Evolutionary conservation across 2,329 filamentous ascomycete genomes (phyloP).

Genomic region (Torrubiella hemipterigena): DNA sequence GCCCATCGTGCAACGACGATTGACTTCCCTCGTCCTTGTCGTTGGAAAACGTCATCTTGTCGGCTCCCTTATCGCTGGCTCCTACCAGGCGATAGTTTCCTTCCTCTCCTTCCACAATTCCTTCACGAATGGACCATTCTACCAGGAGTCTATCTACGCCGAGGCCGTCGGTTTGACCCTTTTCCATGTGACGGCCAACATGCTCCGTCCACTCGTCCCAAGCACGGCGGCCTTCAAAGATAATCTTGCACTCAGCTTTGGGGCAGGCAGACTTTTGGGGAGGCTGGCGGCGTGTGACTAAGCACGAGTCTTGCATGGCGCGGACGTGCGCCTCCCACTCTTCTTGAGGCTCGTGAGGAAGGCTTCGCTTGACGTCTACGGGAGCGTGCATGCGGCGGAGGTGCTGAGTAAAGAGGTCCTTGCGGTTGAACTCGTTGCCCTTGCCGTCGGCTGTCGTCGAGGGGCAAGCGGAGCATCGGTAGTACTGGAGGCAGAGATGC

Average conservation of each 20-base stretch:
- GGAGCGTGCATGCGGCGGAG: conserved; percentile 86
- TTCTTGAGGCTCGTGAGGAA: conserved; percentile 44
- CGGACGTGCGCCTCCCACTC: conserved; percentile 56
- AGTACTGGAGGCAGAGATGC: conserved; percentile 62
- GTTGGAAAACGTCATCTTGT: too few species aligned
- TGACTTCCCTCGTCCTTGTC: too few species aligned
- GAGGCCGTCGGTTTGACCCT: conserved; percentile 45
- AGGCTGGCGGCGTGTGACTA: conserved; percentile 54
- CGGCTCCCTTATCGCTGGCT: neutral
- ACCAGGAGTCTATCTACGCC: conserved; percentile 46
- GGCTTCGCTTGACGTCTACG: conserved; percentile 46
- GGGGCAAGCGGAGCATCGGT: conserved; percentile 51
- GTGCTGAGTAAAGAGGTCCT: conserved; percentile 92
- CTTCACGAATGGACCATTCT: conserved; percentile 51
- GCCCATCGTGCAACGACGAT: too few species aligned
- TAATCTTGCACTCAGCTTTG: conserved; percentile 55
- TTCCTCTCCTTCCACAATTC: conserved; percentile 48
- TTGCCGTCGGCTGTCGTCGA: conserved; percentile 41
- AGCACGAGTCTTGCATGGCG: conserved; percentile 63
- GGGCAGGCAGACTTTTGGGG: conserved; percentile 63
- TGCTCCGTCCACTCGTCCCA: conserved; percentile 95
- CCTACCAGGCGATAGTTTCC: conserved; percentile 40
- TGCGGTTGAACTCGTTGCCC: conserved; percentile 74
- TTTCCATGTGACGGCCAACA: conserved; percentile 80
- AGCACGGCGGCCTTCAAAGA: conserved; percentile 59